Base-by-base conservation (phyloP, 2,329 filamentous ascomycete species). In the Pestalotiopsis sp. region DNA sequence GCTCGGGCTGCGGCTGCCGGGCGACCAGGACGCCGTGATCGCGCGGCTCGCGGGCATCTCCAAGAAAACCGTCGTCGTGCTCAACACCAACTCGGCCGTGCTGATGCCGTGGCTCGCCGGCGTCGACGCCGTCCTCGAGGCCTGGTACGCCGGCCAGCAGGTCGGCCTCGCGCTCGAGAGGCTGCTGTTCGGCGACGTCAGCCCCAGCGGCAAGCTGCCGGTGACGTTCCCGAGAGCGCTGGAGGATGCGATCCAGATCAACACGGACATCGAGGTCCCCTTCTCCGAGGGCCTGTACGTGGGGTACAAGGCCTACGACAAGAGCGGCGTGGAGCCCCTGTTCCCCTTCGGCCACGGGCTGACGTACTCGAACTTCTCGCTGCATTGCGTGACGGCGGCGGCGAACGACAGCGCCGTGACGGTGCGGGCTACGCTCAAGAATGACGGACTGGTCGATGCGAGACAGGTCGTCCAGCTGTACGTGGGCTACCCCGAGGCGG, bases 401-500 rank as follows among this genome's bases (percentile, higher is more conserved):
- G 27, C 38, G 11, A 63, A 63, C n/a, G 60, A 63, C 4, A 63
- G 31, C 20, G 31, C 14, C 12, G 60, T 63, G n/a, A 27, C n/a
- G n/a, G 60, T 63, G 57, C 38, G 75, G 20, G 60, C 73, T 75
- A 13, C 67, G 41, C 62, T 75, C 74, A 23, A 78, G 60, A 17
- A 68, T 57, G 41, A 65, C 49, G n/a, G 67, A 58, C 25, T 45
- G 61, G 60, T 72, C 70, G 40, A 72, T 70, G 23, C 49, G 11
- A 23, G 67, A 66, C 60, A 63, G 27, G 60, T 63, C 23, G 60
- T 63, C 12, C 60, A 63, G 20, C 60, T 63, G 14, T 63, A 63
- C 31, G 60, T 63, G 7, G 38, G 60, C 20, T 63, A 63, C 14
- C 60, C 60, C 23, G 60, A 63, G n/a, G 60, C 27, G 20, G 60